phyloP scores from a whole-genome alignment of 129 eudicot genomes.

The Deinandra increscens region DNA sequence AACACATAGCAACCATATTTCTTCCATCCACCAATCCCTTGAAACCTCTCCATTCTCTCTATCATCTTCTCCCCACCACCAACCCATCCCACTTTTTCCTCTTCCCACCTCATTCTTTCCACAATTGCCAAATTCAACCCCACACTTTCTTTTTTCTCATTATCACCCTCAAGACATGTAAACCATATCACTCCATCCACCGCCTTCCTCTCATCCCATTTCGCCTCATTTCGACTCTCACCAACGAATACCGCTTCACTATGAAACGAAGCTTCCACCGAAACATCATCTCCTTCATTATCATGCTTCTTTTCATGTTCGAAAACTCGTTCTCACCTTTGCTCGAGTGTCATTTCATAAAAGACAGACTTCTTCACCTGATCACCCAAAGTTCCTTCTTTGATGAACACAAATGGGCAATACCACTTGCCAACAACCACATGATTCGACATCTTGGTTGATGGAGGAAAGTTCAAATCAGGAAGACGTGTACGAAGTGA shows the following conservation, averaged over 20 bases:
- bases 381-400: constrained; percentile 45
- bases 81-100: constrained; percentile 66
- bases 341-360: constrained; percentile 53
- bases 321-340: constrained; percentile 57
- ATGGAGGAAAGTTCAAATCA: constrained; percentile 27
- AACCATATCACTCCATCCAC: constrained; percentile 37
- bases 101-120: constrained; percentile 62
- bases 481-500: constrained; percentile 55
- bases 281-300: constrained; percentile 17
- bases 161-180: constrained; percentile 6
- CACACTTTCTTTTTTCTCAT: constrained; percentile 29
- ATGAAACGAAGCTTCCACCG: constrained; percentile 25
- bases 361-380: constrained; percentile 47
- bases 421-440: constrained; percentile 76
- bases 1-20: constrained; percentile 59
- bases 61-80: constrained; percentile 41
- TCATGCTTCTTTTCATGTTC: constrained; percentile 23
- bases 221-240: constrained; percentile 45
- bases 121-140: constrained; percentile 46
- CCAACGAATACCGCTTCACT: constrained; percentile 39
- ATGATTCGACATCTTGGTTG: constrained; percentile 30
- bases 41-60: constrained; percentile 36
- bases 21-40: constrained; percentile 42
- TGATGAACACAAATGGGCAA: constrained; percentile 64
- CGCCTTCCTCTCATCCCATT: constrained; percentile 37